Conservation (phyloP, 768 basidiomycete genomes). For the Postia placenta region DNA sequence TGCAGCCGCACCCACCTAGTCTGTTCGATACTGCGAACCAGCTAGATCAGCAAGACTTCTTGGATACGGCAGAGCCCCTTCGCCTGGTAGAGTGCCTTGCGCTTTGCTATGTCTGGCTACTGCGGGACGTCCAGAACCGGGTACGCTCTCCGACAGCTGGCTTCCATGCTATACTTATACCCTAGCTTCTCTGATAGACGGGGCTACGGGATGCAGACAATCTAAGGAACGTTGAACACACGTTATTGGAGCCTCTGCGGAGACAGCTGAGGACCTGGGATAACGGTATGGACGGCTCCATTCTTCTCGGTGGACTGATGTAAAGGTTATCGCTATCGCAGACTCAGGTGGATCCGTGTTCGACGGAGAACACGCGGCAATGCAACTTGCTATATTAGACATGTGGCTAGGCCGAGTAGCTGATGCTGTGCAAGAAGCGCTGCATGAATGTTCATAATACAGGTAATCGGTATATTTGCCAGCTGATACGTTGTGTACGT, state of each 20-base stretch:
- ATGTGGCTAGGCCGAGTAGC: constrained; percentile 16
- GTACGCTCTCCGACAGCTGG: constrained; percentile 29
- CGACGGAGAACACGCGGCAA: background rate
- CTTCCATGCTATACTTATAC: too few relatives aligned
- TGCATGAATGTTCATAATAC: too few relatives aligned
- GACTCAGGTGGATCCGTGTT: background rate
- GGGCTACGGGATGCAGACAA: constrained; percentile 21
- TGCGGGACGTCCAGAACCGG: constrained; percentile 50
- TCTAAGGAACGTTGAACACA: constrained; percentile 7
- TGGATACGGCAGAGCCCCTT: constrained; percentile 52
- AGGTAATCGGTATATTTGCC: too few relatives aligned
- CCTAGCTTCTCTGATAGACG: too few relatives aligned
- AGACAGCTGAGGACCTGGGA: constrained; percentile 12
- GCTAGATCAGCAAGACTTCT: constrained; percentile 36
- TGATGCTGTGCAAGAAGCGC: constrained; percentile 5
- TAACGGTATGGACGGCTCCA: constrained; percentile 6
- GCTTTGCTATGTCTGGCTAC: constrained; percentile 60
- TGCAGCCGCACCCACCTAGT: constrained; percentile 50
- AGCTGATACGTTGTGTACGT: too few relatives aligned
- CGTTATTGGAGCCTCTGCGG: constrained; percentile 16
- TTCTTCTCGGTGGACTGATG: background rate
- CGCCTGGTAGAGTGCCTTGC: constrained; percentile 62
- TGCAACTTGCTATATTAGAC: constrained; percentile 13
- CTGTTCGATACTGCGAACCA: constrained; percentile 30
- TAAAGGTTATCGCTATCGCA: background rate